phyloP scores from a whole-genome alignment of 1,284 basidiomycete genomes.

The Sanghuangporus weigelae region DNA sequence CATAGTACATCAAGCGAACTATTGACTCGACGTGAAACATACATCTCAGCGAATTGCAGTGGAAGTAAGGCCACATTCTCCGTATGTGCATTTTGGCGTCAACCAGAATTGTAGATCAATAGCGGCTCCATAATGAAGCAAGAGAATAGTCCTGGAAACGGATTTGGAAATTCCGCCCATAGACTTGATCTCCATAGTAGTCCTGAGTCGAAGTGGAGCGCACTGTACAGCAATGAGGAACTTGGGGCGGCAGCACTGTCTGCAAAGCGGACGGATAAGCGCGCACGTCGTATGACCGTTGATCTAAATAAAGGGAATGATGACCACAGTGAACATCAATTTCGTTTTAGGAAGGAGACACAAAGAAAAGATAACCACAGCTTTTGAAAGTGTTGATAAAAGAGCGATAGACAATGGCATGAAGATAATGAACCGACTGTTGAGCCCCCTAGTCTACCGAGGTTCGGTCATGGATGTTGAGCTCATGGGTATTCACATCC shows the following conservation, averaged over 20 bases:
- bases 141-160: background rate
- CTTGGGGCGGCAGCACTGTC: background rate
- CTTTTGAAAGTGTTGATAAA: background rate
- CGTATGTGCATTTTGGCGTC: background rate
- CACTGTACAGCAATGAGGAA: background rate
- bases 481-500: too few relatives aligned
- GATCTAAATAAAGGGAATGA: background rate
- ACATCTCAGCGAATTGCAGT: background rate
- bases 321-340: background rate
- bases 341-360: background rate
- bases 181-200: background rate
- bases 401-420: background rate
- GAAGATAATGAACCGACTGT: background rate
- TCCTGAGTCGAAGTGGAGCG: background rate
- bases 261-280: background rate
- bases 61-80: background rate
- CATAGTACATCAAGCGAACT: background rate
- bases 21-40: background rate
- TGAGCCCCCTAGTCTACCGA: background rate
- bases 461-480: background rate
- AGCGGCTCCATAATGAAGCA: background rate
- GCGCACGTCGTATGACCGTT: background rate
- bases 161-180: background rate
- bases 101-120: background rate
- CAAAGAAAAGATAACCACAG: background rate